Evolutionary conservation across 305 asterid genomes (phyloP), one percentile per base, ranked within the genome.

Genomic region (Caryopteris hybrid): DNA sequence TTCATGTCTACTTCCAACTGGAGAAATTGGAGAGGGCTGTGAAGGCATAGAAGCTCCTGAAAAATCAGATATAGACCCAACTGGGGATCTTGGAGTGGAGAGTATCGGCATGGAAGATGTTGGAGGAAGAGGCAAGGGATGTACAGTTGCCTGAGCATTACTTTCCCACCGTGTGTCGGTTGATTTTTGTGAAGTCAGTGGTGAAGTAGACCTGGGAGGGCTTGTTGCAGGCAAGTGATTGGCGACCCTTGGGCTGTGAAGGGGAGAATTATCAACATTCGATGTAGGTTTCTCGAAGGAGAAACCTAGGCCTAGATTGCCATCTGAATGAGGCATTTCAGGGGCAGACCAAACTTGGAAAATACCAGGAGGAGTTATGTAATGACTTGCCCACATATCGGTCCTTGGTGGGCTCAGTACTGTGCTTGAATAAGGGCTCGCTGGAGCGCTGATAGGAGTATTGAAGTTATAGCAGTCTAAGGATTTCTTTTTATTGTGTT

Each of bases 71-170:
- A 64, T 68, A 9, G 82, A 41, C 17, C n/a, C 23, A 39, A 25
- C 50, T 38, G 78, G 78, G 60, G 78, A 70, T 17, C 22, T 8
- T 12, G 79, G 58, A 48, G 73, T 50, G 63, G 81, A 64, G 23
- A 73, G 77, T 43, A 76, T 45, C 50, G 83, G 48, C 73, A 53
- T 65, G 29, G 66, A 69, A 48, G 85, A 72, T 68, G 76, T 76
- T 2, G 91, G 93, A 74, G 96, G 96, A 66, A 80, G 88, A 58
- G 96, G 96, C 61, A 89, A 78, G 25, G 91, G 89, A 74, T 88
- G 96, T 45, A 86, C 93, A 3, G 29, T 77, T 57, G 82, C 87
- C 64, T 78, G 88, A 73, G 74, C 45, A 76, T 50, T n/a, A n/a
- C n/a, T 73, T 62, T 83, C 90, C 69, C 80, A 54, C 8, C 77